Conservation (phyloP, 2,329 filamentous ascomycete species). For the Calonectria ilicicola region DNA sequence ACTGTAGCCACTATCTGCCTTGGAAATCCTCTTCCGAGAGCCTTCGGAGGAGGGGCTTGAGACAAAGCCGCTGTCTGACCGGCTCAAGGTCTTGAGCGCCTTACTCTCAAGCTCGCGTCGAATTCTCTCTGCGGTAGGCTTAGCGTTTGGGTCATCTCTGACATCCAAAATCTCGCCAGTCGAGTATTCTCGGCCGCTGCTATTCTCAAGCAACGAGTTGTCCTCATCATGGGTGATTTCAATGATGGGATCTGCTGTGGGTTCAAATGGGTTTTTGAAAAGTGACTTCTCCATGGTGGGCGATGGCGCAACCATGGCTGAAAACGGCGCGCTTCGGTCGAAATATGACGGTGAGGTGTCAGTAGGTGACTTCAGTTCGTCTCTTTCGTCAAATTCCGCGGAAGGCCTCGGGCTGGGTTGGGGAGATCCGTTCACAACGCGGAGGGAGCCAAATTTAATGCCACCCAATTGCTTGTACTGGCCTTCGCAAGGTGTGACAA, state of each 20-base stretch:
- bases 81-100: slow-evolving; percentile 37
- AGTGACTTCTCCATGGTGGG: slow-evolving; percentile 3
- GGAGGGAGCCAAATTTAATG: slow-evolving; percentile 72
- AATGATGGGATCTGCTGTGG: neutral
- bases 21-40: slow-evolving; percentile 60
- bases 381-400: slow-evolving; percentile 27
- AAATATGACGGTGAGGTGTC: slow-evolving; percentile 21
- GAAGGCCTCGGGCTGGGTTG: slow-evolving; percentile 52
- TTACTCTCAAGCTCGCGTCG: slow-evolving; percentile 36
- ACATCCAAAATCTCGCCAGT: slow-evolving; percentile 52
- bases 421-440: slow-evolving; percentile 72
- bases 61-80: slow-evolving; percentile 62
- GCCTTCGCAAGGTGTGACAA: slow-evolving; percentile 59
- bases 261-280: neutral
- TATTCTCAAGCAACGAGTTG: slow-evolving; percentile 30
- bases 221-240: neutral
- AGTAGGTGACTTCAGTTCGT: slow-evolving; percentile 14
- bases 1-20: slow-evolving; percentile 72
- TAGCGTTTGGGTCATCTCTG: slow-evolving; percentile 58
- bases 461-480: slow-evolving; percentile 72
- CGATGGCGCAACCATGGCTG: slow-evolving; percentile 5
- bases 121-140: slow-evolving; percentile 43
- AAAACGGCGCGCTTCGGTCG: slow-evolving; percentile 17
- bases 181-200: slow-evolving; percentile 49
- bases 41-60: slow-evolving; percentile 58